Evolutionary conservation across 768 basidiomycete genomes (phyloP).

Genomic region (Gautieria morchelliformis): DNA sequence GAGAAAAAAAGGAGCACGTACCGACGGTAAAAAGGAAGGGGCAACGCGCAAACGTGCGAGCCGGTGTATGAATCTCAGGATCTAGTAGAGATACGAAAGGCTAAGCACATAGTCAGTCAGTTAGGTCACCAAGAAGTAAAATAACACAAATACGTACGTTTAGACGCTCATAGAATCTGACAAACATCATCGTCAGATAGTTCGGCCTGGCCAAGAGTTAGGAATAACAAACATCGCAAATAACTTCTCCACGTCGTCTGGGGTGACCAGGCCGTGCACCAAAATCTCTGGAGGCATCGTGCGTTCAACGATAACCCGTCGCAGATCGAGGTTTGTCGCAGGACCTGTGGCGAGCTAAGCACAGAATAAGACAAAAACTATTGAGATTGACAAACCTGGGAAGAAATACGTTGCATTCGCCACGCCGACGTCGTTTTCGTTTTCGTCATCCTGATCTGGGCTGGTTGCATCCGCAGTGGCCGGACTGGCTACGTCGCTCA

Average conservation of each 20-base stretch:
- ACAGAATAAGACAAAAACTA: background rate
- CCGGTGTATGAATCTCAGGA: slow-evolving; percentile 29
- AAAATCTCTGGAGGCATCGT: slow-evolving; percentile 34
- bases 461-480: background rate
- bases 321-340: slow-evolving; percentile 10
- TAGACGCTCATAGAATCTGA: slow-evolving; percentile 15
- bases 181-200: background rate
- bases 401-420: slow-evolving; percentile 74
- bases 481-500: background rate
- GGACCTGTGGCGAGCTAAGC: background rate
- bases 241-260: slow-evolving; percentile 40
- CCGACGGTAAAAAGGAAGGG: slow-evolving; percentile 7
- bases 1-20: background rate
- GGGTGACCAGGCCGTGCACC: slow-evolving; percentile 37
- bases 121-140: background rate
- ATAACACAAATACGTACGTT: slow-evolving; percentile 11
- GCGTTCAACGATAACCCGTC: slow-evolving; percentile 16
- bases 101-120: slow-evolving; percentile 3
- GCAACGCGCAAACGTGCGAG: slow-evolving; percentile 24
- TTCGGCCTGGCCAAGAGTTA: background rate
- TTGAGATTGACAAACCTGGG: slow-evolving; percentile 43
- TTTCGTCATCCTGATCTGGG: slow-evolving; percentile 10
- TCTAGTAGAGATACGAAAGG: slow-evolving; percentile 26
- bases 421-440: slow-evolving; percentile 42
- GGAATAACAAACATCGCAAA: slow-evolving; percentile 38